Percentiles rank a stretch among this genome's conserved stretches.
These are phyloP conservation scores for Ammopiptanthus mongolicus DNA, from an alignment of 306 rosid genomes.

Conservation along the genomic window DNA sequence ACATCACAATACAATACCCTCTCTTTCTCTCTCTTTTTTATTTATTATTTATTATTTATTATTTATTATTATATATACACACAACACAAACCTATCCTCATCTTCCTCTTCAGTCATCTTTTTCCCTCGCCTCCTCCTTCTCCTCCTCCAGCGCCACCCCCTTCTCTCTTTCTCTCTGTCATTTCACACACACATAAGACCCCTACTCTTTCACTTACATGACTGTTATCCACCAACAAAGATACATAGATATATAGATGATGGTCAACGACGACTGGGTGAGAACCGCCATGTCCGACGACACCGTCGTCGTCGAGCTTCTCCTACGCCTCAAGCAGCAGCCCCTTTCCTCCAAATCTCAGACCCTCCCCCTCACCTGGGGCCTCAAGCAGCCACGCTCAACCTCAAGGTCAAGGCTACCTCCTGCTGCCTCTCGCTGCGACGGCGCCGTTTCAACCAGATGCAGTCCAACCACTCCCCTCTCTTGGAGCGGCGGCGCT, in stretches of 20 bases:
- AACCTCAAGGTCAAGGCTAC: conserved; percentile 47
- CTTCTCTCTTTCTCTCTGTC: neutral
- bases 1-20: conserved; percentile 1
- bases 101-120: conserved; percentile 11
- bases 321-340: conserved; percentile 67
- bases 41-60: neutral
- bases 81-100: conserved; percentile 6
- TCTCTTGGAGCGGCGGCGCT: conserved; percentile 87
- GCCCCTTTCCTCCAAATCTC: conserved; percentile 30
- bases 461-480: conserved; percentile 92
- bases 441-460: conserved; percentile 57
- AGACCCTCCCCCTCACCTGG: conserved; percentile 41
- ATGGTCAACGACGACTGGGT: conserved; percentile 64
- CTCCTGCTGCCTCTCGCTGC: conserved; percentile 36
- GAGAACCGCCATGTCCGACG: conserved; percentile 64
- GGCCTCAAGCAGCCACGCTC: conserved; percentile 59
- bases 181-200: neutral
- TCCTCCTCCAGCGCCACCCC: conserved; percentile 44
- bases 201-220: conserved; percentile 3
- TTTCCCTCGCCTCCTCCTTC: conserved; percentile 18
- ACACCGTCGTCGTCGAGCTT: conserved; percentile 58
- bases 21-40: neutral
- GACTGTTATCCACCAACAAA: neutral
- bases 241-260: neutral
- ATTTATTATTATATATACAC: neutral